phyloP scores from a whole-genome alignment of 345 rosid species.

The Mallotus nudiflorus region DNA sequence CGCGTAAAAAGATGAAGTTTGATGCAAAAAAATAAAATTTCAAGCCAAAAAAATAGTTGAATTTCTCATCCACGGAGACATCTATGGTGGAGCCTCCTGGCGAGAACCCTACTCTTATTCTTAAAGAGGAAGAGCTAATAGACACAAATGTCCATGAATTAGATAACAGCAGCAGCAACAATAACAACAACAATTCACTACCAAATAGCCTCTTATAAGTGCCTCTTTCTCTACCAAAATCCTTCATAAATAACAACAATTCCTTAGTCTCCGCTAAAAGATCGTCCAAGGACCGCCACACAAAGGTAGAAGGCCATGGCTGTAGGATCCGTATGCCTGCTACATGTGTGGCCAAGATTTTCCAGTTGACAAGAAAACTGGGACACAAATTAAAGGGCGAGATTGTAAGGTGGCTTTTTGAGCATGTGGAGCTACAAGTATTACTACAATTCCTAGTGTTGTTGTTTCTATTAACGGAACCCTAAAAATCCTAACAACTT shows the following conservation, averaged over 20 bases:
- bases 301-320: too few species aligned
- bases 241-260: conserved; percentile 13
- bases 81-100: conserved; percentile 28
- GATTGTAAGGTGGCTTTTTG: conserved; percentile 63
- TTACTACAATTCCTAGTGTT: conserved; percentile 68
- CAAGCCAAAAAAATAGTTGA: too few species aligned
- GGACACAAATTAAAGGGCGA: conserved; percentile 77
- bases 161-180: background rate
- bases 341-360: conserved; percentile 69
- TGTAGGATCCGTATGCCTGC: conserved; percentile 70
- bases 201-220: conserved; percentile 21
- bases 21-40: too few species aligned
- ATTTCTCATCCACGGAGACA: conserved; percentile 24
- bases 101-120: conserved; percentile 8
- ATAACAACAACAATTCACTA: conserved; percentile 9
- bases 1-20: too few species aligned
- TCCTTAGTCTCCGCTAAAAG: conserved; percentile 33
- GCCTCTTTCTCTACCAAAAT: too few species aligned
- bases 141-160: conserved; percentile 23
- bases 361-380: conserved; percentile 67
- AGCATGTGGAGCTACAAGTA: conserved; percentile 64
- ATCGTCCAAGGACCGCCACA: conserved; percentile 65
- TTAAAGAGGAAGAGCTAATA: conserved; percentile 38
- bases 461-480: conserved; percentile 68
- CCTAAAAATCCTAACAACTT: conserved; percentile 54